Evolutionary conservation across 768 basidiomycete species (phyloP).

Genomic region (Sporobolomyces pararoseus): DNA sequence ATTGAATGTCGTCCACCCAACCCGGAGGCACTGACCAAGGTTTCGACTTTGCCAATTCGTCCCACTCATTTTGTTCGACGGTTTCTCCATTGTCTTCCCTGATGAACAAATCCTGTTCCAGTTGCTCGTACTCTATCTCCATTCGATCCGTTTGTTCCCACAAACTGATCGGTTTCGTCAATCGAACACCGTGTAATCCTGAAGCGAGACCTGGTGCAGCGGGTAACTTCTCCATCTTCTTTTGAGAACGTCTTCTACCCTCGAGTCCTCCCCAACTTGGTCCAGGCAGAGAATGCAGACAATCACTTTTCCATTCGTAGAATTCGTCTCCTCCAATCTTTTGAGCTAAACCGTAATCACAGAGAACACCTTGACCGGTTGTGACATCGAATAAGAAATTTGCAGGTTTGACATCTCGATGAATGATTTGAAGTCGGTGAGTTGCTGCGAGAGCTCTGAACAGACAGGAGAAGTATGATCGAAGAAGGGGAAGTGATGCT

Average conservation of each 20-base stretch:
- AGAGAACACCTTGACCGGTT: conserved; percentile 75
- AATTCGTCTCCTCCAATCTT: conserved; percentile 43
- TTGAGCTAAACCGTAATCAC: conserved; percentile 93
- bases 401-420: conserved; percentile 96
- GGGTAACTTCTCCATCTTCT: not conserved
- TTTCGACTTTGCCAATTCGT: conserved; percentile 57
- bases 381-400: conserved; percentile 91
- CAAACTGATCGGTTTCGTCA: conserved; percentile 26
- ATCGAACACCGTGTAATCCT: conserved; percentile 31
- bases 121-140: conserved; percentile 18
- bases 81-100: conserved; percentile 47
- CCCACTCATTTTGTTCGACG: conserved; percentile 59
- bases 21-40: conserved; percentile 46
- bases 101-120: not conserved
- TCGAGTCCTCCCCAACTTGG: conserved; percentile 27
- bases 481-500: conserved; percentile 71
- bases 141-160: conserved; percentile 32
- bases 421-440: conserved; percentile 79
- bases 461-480: conserved; percentile 82
- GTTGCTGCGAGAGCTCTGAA: conserved; percentile 85
- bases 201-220: conserved; percentile 19
- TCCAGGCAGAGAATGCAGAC: conserved; percentile 70
- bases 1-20: conserved; percentile 22
- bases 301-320: conserved; percentile 51
- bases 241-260: not conserved